Evolutionary conservation across 441 rosid species (phyloP), one percentile per base, ranked within the genome.

Genomic region (Euphorbia celastroides): DNA sequence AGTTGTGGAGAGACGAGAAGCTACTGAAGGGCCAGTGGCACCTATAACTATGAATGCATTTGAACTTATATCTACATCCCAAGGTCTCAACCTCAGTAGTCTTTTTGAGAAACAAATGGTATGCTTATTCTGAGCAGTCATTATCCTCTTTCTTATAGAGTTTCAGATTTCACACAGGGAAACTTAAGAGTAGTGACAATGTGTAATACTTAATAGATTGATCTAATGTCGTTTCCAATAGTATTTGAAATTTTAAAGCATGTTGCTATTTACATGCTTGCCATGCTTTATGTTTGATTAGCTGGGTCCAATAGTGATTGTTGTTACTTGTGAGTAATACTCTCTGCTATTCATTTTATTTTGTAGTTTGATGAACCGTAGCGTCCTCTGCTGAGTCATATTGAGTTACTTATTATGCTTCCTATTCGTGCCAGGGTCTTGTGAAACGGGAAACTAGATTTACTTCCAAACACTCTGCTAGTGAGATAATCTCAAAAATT

Each of bases 31-130:
- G 23, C 78, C 73, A 46, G 79, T 66, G 48, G 86, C 83, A 54
- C 99, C 99, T 69, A 78, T 86, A 65, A 79, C 98, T 31, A 86
- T 92, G 99, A 95, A 95, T 82, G 98, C 99, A 17, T 95, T 95
- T 79, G 98, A 95, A 83, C 95, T 95, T 69, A 95, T 95, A 74
- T 87, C 99, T 50, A 92, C 93, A 23, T 95, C 98, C 22, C 97
- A 87, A 73, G 96, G 99, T 74, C 98, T 94, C 74, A 94, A 94
- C 83, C 96, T 94, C 38, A 70, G 96, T 67, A 73, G 85, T 57
- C 90, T 94, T 65, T 94, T 94, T 66, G 98, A 94, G 82, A 94
- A 92, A 82, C 90, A 86, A 87, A 88, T 88, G 98, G 99, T 92
- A 84, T 56, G 80, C 67, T 62, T 57, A 2, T 27, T 27, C 64